Conservation (phyloP, 495 filamentous ascomycete species). For the Durotheca rogersii region DNA sequence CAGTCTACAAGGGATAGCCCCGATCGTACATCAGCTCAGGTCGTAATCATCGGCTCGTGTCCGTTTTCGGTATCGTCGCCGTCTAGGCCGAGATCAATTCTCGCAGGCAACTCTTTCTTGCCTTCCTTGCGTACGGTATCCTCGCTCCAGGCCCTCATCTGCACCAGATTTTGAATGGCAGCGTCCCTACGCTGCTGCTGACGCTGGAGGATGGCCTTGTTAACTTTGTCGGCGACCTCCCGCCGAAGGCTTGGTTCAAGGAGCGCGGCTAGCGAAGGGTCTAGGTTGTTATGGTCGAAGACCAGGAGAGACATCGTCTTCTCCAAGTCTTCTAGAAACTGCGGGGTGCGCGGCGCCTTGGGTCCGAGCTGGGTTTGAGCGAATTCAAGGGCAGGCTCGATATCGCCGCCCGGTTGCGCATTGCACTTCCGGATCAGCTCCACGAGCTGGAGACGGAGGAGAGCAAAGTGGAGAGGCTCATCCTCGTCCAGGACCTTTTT, state of each 20-base stretch:
- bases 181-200: slow-evolving; percentile 74
- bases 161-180: slow-evolving; percentile 73
- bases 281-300: slow-evolving; percentile 70
- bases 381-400: slow-evolving; percentile 80
- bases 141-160: slow-evolving; percentile 84
- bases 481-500: slow-evolving; percentile 87
- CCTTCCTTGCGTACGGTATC: slow-evolving; percentile 64
- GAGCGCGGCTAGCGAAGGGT: slow-evolving; percentile 71
- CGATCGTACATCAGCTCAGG: slow-evolving; percentile 33
- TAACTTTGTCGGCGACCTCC: slow-evolving; percentile 78
- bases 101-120: slow-evolving; percentile 72
- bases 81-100: slow-evolving; percentile 70
- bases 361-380: slow-evolving; percentile 84
- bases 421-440: slow-evolving; percentile 84
- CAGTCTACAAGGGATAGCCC: too few relatives aligned
- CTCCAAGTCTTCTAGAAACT: slow-evolving; percentile 86
- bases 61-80: slow-evolving; percentile 48
- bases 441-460: slow-evolving; percentile 87
- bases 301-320: slow-evolving; percentile 89
- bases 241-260: slow-evolving; percentile 79
- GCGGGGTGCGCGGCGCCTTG: slow-evolving; percentile 74
- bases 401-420: slow-evolving; percentile 57
- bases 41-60: slow-evolving; percentile 62
- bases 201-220: slow-evolving; percentile 76
- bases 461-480: slow-evolving; percentile 81